Percentiles rank a stretch among this genome's conserved stretches.
These are phyloP conservation scores for Syzygium grande DNA, from an alignment of 345 rosid genomes.

Conservation along the genomic window DNA sequence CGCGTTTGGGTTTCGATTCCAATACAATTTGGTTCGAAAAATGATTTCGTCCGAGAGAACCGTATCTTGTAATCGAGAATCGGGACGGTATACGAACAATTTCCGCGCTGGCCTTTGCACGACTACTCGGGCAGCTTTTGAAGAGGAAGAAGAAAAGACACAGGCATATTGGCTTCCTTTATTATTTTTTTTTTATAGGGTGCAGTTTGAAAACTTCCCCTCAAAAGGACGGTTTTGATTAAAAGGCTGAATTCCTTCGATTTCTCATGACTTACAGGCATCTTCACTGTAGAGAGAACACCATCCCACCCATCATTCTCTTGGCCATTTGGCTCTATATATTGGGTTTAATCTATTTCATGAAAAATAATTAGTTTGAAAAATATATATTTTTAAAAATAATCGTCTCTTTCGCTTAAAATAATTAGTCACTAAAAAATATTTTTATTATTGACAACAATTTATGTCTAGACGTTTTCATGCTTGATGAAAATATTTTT, in stretches of 20 bases:
- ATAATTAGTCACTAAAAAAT: neutral
- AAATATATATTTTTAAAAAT: neutral
- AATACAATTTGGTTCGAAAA: too few relatives aligned
- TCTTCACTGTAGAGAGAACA: neutral
- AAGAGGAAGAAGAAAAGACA: neutral
- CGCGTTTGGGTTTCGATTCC: neutral
- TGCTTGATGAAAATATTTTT: too few relatives aligned
- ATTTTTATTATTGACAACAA: rapidly evolving
- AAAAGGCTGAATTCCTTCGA: neutral
- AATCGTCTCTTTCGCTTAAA: rapidly evolving
- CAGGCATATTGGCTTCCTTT: neutral
- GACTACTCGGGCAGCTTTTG: neutral
- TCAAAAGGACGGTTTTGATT: neutral
- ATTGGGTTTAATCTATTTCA: neutral
- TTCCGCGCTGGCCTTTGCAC: neutral
- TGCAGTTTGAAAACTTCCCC: neutral
- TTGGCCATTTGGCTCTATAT: neutral
- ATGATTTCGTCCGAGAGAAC: neutral
- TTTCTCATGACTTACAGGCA: neutral
- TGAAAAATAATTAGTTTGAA: neutral
- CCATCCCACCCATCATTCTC: neutral
- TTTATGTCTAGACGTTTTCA: neutral
- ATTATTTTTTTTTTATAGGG: neutral
- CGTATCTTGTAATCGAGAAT: neutral
- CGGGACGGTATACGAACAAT: rapidly evolving